These are phyloP conservation scores for Neonectria coccinea DNA, from an alignment of 2,329 filamentous ascomycete genomes.

Conservation along the genomic window DNA sequence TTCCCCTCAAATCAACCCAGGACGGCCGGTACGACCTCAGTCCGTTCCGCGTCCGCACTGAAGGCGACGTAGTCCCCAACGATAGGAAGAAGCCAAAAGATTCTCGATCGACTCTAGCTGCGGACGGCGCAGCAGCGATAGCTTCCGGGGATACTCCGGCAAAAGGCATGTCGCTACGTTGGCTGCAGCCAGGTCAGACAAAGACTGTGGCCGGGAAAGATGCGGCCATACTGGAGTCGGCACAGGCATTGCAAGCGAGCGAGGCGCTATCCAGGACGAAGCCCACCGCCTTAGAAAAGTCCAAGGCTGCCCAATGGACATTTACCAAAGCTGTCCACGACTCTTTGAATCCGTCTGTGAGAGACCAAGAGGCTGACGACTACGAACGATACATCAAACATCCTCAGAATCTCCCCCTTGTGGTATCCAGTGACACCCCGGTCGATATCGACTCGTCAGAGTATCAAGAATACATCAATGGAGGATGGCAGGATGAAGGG, in stretches of 20 bases:
- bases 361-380: constrained; percentile 80
- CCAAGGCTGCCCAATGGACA: constrained; percentile 87
- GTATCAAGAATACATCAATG: constrained; percentile 84
- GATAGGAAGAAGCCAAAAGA: constrained; percentile 74
- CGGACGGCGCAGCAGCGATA: constrained; percentile 55
- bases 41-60: constrained; percentile 84
- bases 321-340: constrained; percentile 87
- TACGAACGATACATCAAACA: constrained; percentile 91
- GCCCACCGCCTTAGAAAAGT: constrained; percentile 76
- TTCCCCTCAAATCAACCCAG: constrained; percentile 78
- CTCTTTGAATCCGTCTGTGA: constrained; percentile 87
- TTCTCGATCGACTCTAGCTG: constrained; percentile 45
- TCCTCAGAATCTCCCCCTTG: constrained; percentile 87
- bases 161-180: constrained; percentile 67
- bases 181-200: constrained; percentile 66
- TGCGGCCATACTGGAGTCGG: constrained; percentile 28
- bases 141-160: constrained; percentile 54
- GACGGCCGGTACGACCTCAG: constrained; percentile 85
- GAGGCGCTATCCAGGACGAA: constrained; percentile 58
- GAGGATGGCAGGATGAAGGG: constrained; percentile 71
- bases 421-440: constrained; percentile 76
- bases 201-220: constrained; percentile 44
- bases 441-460: constrained; percentile 71
- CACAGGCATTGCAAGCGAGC: constrained; percentile 32
- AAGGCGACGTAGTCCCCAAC: constrained; percentile 67